These are phyloP conservation scores for Wickerhamomyces mucosus DNA, from an alignment of 805 yeast species.

Conservation along the genomic window DNA sequence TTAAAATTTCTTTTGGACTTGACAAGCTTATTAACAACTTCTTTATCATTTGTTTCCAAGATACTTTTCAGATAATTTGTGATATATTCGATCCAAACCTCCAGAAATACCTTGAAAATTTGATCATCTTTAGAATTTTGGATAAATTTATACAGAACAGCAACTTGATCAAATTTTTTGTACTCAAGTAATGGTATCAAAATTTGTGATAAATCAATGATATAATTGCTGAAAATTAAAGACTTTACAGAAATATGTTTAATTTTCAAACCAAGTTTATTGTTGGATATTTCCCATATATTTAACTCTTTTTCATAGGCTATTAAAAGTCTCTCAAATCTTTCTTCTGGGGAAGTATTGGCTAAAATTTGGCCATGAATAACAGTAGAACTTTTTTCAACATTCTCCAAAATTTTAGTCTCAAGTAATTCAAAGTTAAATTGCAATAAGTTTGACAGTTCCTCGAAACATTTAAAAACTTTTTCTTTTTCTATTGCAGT, in stretches of 20 bases:
- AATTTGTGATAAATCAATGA: slow-evolving; percentile 1
- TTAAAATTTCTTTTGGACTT: slow-evolving; percentile 11
- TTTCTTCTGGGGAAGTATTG: too few relatives aligned
- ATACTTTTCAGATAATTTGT: slow-evolving; percentile 4
- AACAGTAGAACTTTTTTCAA: too few relatives aligned
- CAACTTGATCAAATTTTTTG: slow-evolving; percentile 4
- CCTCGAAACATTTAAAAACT: too few relatives aligned
- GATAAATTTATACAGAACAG: slow-evolving; percentile 8
- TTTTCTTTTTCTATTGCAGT: too few relatives aligned
- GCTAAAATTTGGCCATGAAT: too few relatives aligned
- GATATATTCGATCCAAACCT: slow-evolving; percentile 11
- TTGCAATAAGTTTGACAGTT: too few relatives aligned
- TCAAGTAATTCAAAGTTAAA: too few relatives aligned
- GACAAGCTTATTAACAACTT: slow-evolving; percentile 9
- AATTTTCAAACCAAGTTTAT: background rate
- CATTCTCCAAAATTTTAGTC: too few relatives aligned
- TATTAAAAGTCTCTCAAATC: too few relatives aligned
- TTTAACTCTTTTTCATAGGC: slow-evolving; percentile 6
- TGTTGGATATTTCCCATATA: too few relatives aligned
- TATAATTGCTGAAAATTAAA: slow-evolving; percentile 7
- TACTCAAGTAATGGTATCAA: slow-evolving; percentile 8
- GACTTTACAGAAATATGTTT: slow-evolving; percentile 1
- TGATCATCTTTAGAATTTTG: slow-evolving; percentile 2
- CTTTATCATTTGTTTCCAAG: slow-evolving; percentile 3
- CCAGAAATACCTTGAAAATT: slow-evolving; percentile 1